Evolutionary conservation across 306 rosid genomes (phyloP).

Genomic region (Oemleria cerasiformis): DNA sequence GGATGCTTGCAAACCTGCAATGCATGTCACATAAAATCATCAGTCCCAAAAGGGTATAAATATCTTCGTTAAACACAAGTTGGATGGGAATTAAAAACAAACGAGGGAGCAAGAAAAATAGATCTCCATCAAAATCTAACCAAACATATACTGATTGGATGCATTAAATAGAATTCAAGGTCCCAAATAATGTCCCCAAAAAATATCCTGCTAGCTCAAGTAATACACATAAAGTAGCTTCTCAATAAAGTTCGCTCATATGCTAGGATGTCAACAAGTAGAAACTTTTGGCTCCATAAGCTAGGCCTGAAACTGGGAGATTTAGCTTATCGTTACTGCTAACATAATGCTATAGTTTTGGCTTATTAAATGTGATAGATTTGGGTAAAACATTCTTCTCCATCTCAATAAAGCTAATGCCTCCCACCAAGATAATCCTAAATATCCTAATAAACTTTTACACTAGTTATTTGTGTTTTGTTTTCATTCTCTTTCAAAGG

Average conservation of each 20-base stretch:
- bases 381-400: no score
- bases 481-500: neutral
- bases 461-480: neutral
- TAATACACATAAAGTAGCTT: neutral
- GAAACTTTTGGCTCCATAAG: neutral
- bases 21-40: constrained; percentile 14
- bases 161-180: neutral
- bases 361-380: neutral
- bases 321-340: neutral
- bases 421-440: neutral
- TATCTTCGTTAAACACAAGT: neutral
- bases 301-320: neutral
- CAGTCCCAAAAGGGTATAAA: neutral
- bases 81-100: neutral
- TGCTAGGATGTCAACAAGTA: neutral
- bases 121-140: neutral
- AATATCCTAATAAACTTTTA: no score
- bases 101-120: neutral
- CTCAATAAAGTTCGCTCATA: neutral
- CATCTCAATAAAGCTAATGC: neutral
- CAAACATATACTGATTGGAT: neutral
- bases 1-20: constrained; percentile 97
- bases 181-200: neutral
- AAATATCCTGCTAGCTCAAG: neutral
- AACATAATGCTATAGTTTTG: neutral